phyloP scores from a whole-genome alignment of 169 alveolate species.

The Fabrea salina region DNA sequence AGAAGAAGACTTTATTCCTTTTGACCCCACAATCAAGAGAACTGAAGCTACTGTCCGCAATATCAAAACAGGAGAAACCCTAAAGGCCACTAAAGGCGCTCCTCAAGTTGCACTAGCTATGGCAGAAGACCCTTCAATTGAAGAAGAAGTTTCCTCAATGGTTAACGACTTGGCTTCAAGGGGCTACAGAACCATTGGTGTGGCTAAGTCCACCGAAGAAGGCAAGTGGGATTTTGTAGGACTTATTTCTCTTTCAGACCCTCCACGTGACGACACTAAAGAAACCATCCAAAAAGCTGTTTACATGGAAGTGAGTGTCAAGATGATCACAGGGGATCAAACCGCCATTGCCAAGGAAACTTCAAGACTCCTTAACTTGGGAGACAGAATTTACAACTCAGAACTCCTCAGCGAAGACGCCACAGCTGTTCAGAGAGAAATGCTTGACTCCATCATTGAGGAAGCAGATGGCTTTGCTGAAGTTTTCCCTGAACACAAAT shows the following conservation, averaged over 20 bases:
- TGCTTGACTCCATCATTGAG: slow-evolving; percentile 30
- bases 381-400: slow-evolving; percentile 56
- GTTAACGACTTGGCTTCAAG: slow-evolving; percentile 36
- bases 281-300: slow-evolving; percentile 67
- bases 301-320: slow-evolving; percentile 61
- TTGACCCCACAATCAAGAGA: slow-evolving; percentile 65
- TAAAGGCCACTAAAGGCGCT: slow-evolving; percentile 57
- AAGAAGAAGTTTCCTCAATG: slow-evolving; percentile 24
- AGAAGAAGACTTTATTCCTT: slow-evolving; percentile 49
- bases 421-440: slow-evolving; percentile 27
- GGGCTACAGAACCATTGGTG: slow-evolving; percentile 34
- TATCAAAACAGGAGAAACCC: slow-evolving; percentile 31
- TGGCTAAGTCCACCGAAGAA: slow-evolving; percentile 29
- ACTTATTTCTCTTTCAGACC: slow-evolving; percentile 48
- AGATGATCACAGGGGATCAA: slow-evolving; percentile 74
- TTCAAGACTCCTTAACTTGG: slow-evolving; percentile 63
- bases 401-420: slow-evolving; percentile 41
- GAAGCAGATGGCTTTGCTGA: slow-evolving; percentile 57
- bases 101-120: slow-evolving; percentile 58
- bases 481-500: slow-evolving; percentile 59
- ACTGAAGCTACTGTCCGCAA: slow-evolving; percentile 48
- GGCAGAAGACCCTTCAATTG: slow-evolving; percentile 29
- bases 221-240: slow-evolving; percentile 50
- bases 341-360: slow-evolving; percentile 75
- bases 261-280: slow-evolving; percentile 64